Evolutionary conservation across 2,329 filamentous ascomycete species (phyloP).

Genomic region (Botrytis deweyae): DNA sequence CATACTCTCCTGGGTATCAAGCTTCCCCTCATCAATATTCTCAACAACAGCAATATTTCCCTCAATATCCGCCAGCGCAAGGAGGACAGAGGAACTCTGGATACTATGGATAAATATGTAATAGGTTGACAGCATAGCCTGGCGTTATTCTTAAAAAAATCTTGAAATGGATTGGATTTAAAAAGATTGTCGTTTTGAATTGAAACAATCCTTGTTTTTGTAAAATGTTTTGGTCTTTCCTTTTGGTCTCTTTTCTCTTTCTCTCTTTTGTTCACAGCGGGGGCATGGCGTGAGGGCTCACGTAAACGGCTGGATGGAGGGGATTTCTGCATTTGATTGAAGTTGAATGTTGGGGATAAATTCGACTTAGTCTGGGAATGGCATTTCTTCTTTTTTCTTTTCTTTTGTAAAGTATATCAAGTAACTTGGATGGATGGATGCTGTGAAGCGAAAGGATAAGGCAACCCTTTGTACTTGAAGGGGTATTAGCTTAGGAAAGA

Average conservation of each 20-base stretch:
- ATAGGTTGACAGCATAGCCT: neutral
- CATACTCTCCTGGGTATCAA: slow-evolving; percentile 22
- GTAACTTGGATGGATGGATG: neutral
- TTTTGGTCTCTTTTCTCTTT: neutral
- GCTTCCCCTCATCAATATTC: slow-evolving; percentile 25
- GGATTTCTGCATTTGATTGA: neutral
- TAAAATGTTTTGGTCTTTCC: neutral
- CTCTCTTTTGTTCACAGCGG: slow-evolving; percentile 6
- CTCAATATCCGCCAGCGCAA: slow-evolving; percentile 26
- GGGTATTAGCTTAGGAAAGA: neutral
- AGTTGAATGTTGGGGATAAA: neutral
- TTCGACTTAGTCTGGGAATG: neutral
- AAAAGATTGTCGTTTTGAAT: neutral
- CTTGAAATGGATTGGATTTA: neutral
- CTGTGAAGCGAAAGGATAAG: neutral
- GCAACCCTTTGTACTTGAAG: neutral
- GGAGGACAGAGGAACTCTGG: slow-evolving; percentile 26
- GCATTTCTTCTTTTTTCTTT: neutral
- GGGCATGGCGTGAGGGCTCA: neutral
- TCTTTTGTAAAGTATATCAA: neutral
- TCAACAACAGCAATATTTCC: slow-evolving; percentile 27
- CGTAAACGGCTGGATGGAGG: neutral
- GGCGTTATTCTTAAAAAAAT: slow-evolving; percentile 1
- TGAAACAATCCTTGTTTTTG: neutral
- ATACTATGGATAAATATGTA: slow-evolving; percentile 26